phyloP scores from a whole-genome alignment of 1,284 basidiomycete species.

The Tilletiopsis washingtonensis region DNA sequence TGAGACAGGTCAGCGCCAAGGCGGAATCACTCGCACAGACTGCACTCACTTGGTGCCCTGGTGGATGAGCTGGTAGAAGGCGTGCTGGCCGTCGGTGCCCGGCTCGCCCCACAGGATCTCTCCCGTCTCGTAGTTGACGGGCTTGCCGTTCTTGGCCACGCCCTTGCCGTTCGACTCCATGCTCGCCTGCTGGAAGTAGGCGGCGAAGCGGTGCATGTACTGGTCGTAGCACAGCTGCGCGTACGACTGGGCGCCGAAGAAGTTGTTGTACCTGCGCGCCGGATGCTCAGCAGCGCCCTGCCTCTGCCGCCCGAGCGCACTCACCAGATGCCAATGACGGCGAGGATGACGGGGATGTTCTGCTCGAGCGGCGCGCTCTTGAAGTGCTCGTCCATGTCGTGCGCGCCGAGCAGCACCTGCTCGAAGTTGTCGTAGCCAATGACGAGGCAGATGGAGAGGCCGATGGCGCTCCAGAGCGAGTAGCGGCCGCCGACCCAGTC shows the following conservation, averaged over 20 bases:
- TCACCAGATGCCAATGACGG: slow-evolving; percentile 86
- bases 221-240: slow-evolving; percentile 95
- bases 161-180: slow-evolving; percentile 99
- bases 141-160: slow-evolving; percentile 83
- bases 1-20: too few relatives aligned
- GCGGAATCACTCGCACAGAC: too few relatives aligned
- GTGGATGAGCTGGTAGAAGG: slow-evolving; percentile 96
- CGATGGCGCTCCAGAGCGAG: slow-evolving; percentile 96
- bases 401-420: slow-evolving; percentile 79
- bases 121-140: slow-evolving; percentile 92
- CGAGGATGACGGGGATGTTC: slow-evolving; percentile 86
- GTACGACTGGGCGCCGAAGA: slow-evolving; percentile 90
- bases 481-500: slow-evolving; percentile 99
- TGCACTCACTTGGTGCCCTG: slow-evolving; percentile 58
- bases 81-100: slow-evolving; percentile 93
- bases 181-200: slow-evolving; percentile 98
- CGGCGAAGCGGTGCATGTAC: slow-evolving; percentile 97
- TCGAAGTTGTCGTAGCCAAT: slow-evolving; percentile 94
- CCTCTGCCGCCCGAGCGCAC: too few relatives aligned
- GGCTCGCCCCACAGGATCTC: slow-evolving; percentile 98
- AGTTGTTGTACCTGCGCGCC: slow-evolving; percentile 69
- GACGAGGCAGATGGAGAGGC: slow-evolving; percentile 82
- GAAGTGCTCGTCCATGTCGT: slow-evolving; percentile 97
- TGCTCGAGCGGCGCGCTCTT: slow-evolving; percentile 75
- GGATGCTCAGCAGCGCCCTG: neutral